Base-by-base conservation (phyloP, 768 basidiomycete species). In the Trametes cubensis region DNA sequence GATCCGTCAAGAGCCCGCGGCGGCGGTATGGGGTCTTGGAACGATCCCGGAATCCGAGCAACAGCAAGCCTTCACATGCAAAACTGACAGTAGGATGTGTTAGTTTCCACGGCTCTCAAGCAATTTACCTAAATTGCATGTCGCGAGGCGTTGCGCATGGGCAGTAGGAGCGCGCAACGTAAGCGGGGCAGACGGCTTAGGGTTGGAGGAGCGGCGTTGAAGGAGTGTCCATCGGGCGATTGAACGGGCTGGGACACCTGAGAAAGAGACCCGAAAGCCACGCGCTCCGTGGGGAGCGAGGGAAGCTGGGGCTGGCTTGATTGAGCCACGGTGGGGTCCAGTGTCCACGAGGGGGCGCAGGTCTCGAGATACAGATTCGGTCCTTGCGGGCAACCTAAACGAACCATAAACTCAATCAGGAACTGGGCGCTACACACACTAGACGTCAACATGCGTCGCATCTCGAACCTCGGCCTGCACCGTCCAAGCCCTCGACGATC, bases 1-100 rank as follows among this genome's bases (percentile, higher is more conserved):
- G 61, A 62, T 62, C 61, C 61, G 55, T 62, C 61, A 62, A 45
- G 34, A 42, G 50, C 26, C 55, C 49, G 15, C 30, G 21, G 40
- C 11, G 49, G 15, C 30, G 21, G 40, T 18, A 44, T 30, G 61
- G 47, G 26, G 53, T 10, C 20, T 42, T 47, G 25, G 40, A 60
- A 17, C 34, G 39, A n/a, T 20, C 15, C 38, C 47, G 20, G 47
- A 34, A 47, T 53, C 55, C 55, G 61, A 58, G 45, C 47, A 17
- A 42, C 42, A 62, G 42, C 21, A 34, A 42, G 51, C 45, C 39
- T 53, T 57, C 55, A 21, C 56, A 42, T 51, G 44, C 50, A 21
- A 4, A n/a, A 28, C 11, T 49, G 39, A 48, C 53, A 14, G 45
- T 34, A 42, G 40, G 55, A 39, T 41, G 17, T 39, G 47, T 23